Base-by-base conservation (phyloP, 495 filamentous ascomycete genomes). In the Baudoinia panamericana region DNA sequence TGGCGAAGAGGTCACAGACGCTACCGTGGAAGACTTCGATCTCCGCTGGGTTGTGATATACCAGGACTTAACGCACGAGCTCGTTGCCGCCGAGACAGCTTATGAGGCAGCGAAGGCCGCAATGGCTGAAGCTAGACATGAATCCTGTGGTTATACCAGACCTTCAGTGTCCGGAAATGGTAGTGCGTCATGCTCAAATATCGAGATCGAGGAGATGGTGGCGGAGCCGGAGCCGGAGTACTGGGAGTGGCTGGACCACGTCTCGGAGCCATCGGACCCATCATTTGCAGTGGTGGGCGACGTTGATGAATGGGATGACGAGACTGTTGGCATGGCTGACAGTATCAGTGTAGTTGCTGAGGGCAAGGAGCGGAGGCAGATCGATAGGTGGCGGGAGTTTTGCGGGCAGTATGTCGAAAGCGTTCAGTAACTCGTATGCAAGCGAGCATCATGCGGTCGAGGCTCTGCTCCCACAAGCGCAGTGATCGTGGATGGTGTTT, bases 311-410 rank as follows among this genome's bases (percentile, higher is more conserved):
- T 28, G 30, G 30, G 41, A 43, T 3, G 27, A n/a, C 6, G 11
- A 36, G 41, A 19, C 32, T 6, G 22, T 43, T 15, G 31, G 31
- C 22, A 17, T 33, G 6, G 20, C 6, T 32, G 41, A 36, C 32
- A 43, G 31, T 18, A 15, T 11, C 13, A 36, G 41, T 43, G 8
- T 30, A 8, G n/a, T 43, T 28, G 41, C 41, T 28, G 41, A 36
- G 20, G 41, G 41, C 7, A 8, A 7, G 17, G 12, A 25, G 18
- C 41, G 41, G 7, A 43, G 24, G 21, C 30, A 19, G 6, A 43
- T 43, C n/a, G 30, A 43, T 43, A 25, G 27, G 11, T 23, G 18
- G 17, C 5, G 35, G 35, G 3, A 38, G 35, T 3, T 8, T 38
- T 26, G 12, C 18, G 19, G 19, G 18, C n/a, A 10, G 21, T 38